Evolutionary conservation across 805 yeast genomes (phyloP).

Genomic region (Candida fluviatilis): DNA sequence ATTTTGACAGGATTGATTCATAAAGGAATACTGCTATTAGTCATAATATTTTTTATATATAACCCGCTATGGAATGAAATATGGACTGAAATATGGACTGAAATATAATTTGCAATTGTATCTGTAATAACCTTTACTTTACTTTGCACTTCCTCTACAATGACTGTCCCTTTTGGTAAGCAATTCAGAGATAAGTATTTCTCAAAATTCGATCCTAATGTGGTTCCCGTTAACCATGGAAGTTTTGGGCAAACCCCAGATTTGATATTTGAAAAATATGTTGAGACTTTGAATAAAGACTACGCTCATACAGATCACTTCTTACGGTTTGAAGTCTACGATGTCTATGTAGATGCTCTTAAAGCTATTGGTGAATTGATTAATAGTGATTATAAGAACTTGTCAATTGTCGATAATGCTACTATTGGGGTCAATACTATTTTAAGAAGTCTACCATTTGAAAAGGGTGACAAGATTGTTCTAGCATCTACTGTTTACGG

Average conservation of each 20-base stretch:
- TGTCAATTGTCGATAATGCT: slow-evolving; percentile 58
- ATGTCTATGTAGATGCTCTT: slow-evolving; percentile 30
- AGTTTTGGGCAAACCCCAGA: slow-evolving; percentile 57
- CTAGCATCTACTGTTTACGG: slow-evolving; percentile 50
- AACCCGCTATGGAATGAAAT: too few species aligned
- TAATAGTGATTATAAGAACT: slow-evolving; percentile 41
- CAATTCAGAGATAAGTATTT: slow-evolving; percentile 46
- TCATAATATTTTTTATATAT: too few species aligned
- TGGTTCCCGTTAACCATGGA: slow-evolving; percentile 57
- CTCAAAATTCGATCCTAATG: slow-evolving; percentile 32
- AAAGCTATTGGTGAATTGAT: slow-evolving; percentile 35
- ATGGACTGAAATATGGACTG: too few species aligned
- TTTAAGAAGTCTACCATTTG: slow-evolving; percentile 49
- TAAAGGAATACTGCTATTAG: too few species aligned
- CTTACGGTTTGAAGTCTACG: slow-evolving; percentile 21
- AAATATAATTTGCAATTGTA: too few species aligned
- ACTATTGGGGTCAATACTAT: slow-evolving; percentile 57
- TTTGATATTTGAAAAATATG: slow-evolving; percentile 38
- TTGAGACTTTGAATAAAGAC: slow-evolving; percentile 20
- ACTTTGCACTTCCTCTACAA: too few species aligned
- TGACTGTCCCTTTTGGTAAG: slow-evolving; percentile 43
- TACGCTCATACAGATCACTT: slow-evolving; percentile 46
- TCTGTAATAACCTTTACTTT: neutral
- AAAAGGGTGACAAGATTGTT: slow-evolving; percentile 49
- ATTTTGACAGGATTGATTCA: too few species aligned